Evolutionary conservation across 176 grass and related monocot species (phyloP).

Genomic region (Zoysia japonica): DNA sequence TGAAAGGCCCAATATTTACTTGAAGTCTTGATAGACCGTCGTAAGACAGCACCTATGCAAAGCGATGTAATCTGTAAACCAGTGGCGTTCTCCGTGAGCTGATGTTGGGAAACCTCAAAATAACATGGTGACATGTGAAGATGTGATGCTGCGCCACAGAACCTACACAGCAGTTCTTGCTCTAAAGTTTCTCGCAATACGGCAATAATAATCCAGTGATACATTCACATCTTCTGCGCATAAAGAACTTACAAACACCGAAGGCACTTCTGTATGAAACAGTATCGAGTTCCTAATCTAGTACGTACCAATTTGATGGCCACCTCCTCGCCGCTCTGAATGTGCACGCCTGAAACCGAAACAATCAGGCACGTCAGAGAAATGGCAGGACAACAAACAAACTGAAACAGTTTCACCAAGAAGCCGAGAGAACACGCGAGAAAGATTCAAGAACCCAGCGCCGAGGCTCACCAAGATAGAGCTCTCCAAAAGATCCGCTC

Average conservation of each 20-base stretch:
- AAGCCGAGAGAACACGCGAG: background rate
- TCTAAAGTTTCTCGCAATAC: background rate
- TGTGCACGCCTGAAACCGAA: constrained; percentile 51
- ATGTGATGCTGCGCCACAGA: background rate
- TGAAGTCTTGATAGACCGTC: background rate
- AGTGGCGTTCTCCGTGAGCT: background rate
- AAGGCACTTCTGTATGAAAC: background rate
- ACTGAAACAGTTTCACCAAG: background rate
- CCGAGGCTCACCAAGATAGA: constrained; percentile 69
- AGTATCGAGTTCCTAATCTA: constrained; percentile 14
- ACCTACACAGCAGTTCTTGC: background rate
- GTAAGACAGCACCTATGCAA: background rate
- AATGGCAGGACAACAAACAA: background rate
- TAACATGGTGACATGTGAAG: background rate
- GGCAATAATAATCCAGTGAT: background rate
- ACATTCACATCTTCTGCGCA: background rate
- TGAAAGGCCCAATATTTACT: background rate
- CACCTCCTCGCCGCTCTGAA: constrained; percentile 60
- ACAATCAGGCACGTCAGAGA: constrained; percentile 17
- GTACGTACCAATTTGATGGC: constrained; percentile 68
- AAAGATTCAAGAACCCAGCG: constrained; percentile 25
- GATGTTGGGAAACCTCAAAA: background rate
- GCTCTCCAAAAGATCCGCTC: constrained; percentile 92
- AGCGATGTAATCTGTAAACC: background rate
- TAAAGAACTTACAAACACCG: constrained; percentile 9